Evolutionary conservation across 495 filamentous ascomycete genomes (phyloP), one percentile per base, ranked within the genome.

Genomic region (Daldinia grandis): DNA sequence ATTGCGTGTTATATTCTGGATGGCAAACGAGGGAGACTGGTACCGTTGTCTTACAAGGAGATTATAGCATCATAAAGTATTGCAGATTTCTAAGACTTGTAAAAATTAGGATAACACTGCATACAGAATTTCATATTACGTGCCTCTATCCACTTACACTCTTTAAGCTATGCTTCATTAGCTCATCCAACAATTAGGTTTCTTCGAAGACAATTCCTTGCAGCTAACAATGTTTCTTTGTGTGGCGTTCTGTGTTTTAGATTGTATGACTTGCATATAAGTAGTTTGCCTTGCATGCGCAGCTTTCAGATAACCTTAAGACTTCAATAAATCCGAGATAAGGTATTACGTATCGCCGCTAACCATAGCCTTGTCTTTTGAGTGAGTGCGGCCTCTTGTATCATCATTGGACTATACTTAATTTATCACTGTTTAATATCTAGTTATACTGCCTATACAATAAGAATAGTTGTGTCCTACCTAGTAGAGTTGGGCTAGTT

Each of bases 181-280:
- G 27, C 19, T 17, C 38, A 19, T 56, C n/a, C 19, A 50, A 37
- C 35, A 44, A 54, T 42, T 60, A 66, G 64, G 64, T 66, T 60
- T 31, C 25, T 12, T 25, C 42, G 27, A 21, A 50, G 4, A 55
- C 12, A 28, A 33, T 31, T 24, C 30, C 40, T 54, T 63, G 31
- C 60, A 15, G 40, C 38, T 21, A 28, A 19, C 28, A 8, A 21
- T 30, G 12, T 58, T 27, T 15, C 47, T 66, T 59, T 44, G 42
- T 27, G 31, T 60, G 44, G 27, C 35, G 14, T 33, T 54, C 10
- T 35, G 17, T 50, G 7, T 37, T 49, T 64, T 66, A 33, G 35
- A 50, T 33, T 27, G 9, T 24, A 47, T 47, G 42, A 47, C 42
- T 47, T 47, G 19, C 56, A 17, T 53, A 40, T 30, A 33, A 17